A percentile compares a stretch with the other conserved stretches of the same genome.
These are phyloP conservation scores for Sordariomycetes sp. DNA, from an alignment of 2,329 filamentous ascomycete species.

Conservation along the genomic window DNA sequence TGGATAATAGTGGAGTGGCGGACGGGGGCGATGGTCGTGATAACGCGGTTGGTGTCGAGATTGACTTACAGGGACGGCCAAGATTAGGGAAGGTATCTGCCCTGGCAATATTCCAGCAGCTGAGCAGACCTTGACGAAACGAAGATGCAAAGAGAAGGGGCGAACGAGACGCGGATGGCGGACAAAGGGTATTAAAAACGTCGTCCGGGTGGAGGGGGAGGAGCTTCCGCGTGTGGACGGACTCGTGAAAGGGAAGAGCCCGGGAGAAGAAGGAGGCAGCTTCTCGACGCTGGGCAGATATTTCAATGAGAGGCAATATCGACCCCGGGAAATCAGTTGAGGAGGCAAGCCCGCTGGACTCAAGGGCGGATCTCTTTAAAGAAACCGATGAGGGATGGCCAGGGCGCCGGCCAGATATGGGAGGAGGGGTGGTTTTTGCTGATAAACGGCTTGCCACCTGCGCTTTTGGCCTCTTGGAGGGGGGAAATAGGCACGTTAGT, in stretches of 20 bases:
- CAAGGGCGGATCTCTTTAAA: background rate
- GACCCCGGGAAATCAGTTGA: background rate
- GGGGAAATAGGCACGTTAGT: background rate
- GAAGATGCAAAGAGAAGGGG: background rate
- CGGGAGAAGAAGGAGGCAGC: background rate
- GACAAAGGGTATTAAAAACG: background rate
- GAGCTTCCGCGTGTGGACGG: background rate
- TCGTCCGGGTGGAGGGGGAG: background rate
- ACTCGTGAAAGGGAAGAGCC: background rate
- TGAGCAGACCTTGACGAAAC: background rate
- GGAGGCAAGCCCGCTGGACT: background rate
- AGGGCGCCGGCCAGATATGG: background rate
- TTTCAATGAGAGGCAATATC: background rate
- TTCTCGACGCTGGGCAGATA: background rate
- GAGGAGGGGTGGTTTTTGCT: background rate
- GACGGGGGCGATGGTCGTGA: background rate
- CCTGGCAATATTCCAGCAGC: slow-evolving; percentile 7
- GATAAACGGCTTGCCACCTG: slow-evolving; percentile 2
- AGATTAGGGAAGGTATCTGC: background rate
- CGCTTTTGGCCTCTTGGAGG: background rate
- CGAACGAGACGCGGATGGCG: background rate
- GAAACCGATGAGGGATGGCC: background rate
- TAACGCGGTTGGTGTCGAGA: background rate
- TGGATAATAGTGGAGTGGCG: background rate
- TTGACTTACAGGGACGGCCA: background rate